Conservation (phyloP, 108 stramenopile species). For the Nitzschia inconspicua region DNA sequence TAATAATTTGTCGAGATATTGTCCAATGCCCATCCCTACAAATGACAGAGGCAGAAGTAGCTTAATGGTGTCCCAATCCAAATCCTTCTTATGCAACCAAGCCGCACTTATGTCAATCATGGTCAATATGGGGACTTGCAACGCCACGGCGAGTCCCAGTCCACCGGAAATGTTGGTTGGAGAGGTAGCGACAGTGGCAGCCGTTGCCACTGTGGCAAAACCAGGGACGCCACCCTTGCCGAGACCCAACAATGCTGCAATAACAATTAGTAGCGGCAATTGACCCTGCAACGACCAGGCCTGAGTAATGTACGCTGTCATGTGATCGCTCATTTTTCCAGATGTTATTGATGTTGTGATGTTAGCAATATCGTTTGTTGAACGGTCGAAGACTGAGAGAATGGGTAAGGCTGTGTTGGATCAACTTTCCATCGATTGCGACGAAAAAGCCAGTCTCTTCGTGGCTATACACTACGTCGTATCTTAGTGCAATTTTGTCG, state of each 20-base stretch:
- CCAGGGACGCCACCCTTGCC: slow-evolving; percentile 59
- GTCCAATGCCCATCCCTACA: slow-evolving; percentile 45
- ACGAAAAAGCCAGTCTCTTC: too few species aligned
- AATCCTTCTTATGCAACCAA: slow-evolving; percentile 22
- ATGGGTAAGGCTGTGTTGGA: too few species aligned
- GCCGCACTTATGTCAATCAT: slow-evolving; percentile 49
- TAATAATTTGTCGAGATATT: slow-evolving; percentile 27
- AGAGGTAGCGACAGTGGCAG: slow-evolving; percentile 47
- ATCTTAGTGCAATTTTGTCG: too few species aligned
- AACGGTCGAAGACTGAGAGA: too few species aligned
- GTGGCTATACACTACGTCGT: too few species aligned
- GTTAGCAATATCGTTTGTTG: too few species aligned
- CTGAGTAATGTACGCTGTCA: slow-evolving; percentile 10
- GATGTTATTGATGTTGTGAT: too few species aligned
- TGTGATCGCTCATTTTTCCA: too few species aligned
- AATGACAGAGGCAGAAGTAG: slow-evolving; percentile 35
- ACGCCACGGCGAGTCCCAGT: slow-evolving; percentile 39
- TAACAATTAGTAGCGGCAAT: slow-evolving; percentile 34
- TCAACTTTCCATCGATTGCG: too few species aligned
- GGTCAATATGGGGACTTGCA: slow-evolving; percentile 49
- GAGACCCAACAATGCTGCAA: slow-evolving; percentile 41
- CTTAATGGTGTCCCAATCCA: slow-evolving; percentile 39
- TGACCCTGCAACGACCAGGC: slow-evolving; percentile 23
- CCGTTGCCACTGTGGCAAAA: slow-evolving; percentile 42
- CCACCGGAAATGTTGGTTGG: slow-evolving; percentile 30